Evolutionary conservation across 2,329 filamentous ascomycete species (phyloP), one percentile per base, ranked within the genome.

Genomic region (Pezicula carpinea): DNA sequence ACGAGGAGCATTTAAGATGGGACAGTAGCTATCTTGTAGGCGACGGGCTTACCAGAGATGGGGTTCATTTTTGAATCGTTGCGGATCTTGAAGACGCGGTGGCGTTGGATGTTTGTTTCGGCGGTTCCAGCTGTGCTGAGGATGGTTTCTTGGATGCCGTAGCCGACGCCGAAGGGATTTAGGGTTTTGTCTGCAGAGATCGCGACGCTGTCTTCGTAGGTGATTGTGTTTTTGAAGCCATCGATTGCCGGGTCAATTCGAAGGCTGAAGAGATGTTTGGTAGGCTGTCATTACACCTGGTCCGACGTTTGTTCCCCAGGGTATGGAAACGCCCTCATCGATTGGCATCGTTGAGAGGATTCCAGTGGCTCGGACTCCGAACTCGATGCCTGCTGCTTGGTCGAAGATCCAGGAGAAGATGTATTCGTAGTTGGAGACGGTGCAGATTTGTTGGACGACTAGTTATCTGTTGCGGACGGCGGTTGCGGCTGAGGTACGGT

Each of bases 201-300:
- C 0, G 83, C 66, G 44, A 80, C 74, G 3, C 76, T 76, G 56
- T 82, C 79, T 47, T 77, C 71, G 57, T 84, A 77, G 45, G 77
- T 70, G 23, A 81, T 62, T 1, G 72, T 67, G 57, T 82, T 81
- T 17, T 68, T 65, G 50, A 73, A 71, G 0, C 80, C 80, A 48
- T 79, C 79, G 42, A 82, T 69, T 53, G 76, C 77, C n/a, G 80
- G 80, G 58, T 84, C 80, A 11, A 84, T 69, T 6, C 80, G 76
- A 3, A 83, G 70, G 3, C 76, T 82, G 67, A 91, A 89, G 62
- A 89, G 85, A 64, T 90, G 87, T 61, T 91, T 90, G 86, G 65
- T 86, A 80, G 0, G 73, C 71, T 3, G 83, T 85, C 33, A 89
- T 75, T n/a, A 85, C 83, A 36, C 83, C 82, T 0, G 83, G 82